Base-by-base conservation (phyloP, 495 filamentous ascomycete species). In the Penicillium subrubescens region DNA sequence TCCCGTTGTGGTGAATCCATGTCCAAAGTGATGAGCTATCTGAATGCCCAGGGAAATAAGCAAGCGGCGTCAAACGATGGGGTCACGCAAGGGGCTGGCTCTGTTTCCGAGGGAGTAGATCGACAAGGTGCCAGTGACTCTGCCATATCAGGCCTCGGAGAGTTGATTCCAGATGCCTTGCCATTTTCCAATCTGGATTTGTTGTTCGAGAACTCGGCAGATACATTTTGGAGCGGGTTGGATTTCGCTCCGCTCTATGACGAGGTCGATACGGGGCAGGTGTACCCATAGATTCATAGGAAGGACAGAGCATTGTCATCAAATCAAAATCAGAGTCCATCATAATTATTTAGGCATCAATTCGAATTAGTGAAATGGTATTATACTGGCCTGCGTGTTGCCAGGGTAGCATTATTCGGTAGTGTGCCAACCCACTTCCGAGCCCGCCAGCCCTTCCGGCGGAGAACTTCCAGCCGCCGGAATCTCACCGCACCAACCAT, bases 201-300 rank as follows among this genome's bases (percentile, higher is more conserved):
- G 11, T 37, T 34, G 53, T 56, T 56, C 12, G 53, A 56, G 8
- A 31, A 56, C 23, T 56, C 53, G 8, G 53, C 53, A 2, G 53
- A 56, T n/a, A 56, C 53, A 8, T 56, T 56, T 34, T 56, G 53
- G 53, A 56, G 53, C 21, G 53, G 53, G 5, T 37, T 56, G 33
- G 53, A 56, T 23, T 56, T 56, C 8, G 29, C 53, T 34, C 53
- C 53, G 11, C 33, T 37, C 4, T 56, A 34, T 56, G 53, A 56
- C 14, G 33, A 56, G 31, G 29, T 37, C n/a, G 53, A 56, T 23
- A 56, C 53, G 25, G 53, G 53, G 17, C 53, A 56, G 29, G 53
- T 35, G 19, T 56, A 56, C 37, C 31, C 37, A 4, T 56, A 37
- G 17, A 23, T 37, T 33, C 3, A 33, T 31, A 33, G 21, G 33